A percentile compares a stretch with the other conserved stretches of the same genome.
These are phyloP conservation scores for Naganishia randhawae DNA, from an alignment of 768 basidiomycete genomes.

Conservation along the genomic window DNA sequence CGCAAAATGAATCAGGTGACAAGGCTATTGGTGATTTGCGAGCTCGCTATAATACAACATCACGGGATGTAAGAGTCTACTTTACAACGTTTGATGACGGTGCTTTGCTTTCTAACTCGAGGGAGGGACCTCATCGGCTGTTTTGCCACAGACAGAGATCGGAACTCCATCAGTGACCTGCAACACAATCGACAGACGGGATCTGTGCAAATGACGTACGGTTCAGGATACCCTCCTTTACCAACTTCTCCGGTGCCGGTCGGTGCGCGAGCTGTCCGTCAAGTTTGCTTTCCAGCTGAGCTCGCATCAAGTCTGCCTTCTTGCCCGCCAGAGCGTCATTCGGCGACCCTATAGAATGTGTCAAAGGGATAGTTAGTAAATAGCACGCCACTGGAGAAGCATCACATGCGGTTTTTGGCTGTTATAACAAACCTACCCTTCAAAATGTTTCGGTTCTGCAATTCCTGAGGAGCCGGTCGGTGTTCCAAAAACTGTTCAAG, in stretches of 20 bases:
- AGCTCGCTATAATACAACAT: background rate
- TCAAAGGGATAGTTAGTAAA: too few relatives aligned
- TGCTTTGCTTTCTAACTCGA: background rate
- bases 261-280: slow-evolving; percentile 61
- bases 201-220: slow-evolving; percentile 47
- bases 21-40: too few relatives aligned
- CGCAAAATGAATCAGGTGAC: too few relatives aligned
- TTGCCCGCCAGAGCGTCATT: slow-evolving; percentile 64
- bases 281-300: slow-evolving; percentile 66
- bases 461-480: slow-evolving; percentile 61
- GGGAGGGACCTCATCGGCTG: slow-evolving; percentile 12
- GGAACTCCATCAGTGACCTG: background rate
- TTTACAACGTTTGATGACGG: background rate
- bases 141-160: background rate
- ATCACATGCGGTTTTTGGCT: slow-evolving; percentile 26
- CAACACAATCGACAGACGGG: too few relatives aligned
- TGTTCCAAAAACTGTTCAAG: slow-evolving; percentile 59
- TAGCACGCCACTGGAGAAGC: too few relatives aligned
- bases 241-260: slow-evolving; percentile 62
- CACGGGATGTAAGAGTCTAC: background rate
- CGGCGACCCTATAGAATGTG: slow-evolving; percentile 55
- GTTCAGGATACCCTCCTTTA: slow-evolving; percentile 63
- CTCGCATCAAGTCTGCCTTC: slow-evolving; percentile 60
- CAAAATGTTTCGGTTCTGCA: slow-evolving; percentile 67
- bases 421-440: slow-evolving; percentile 54